These are phyloP conservation scores for Cardamine resedifolia DNA, from an alignment of 345 rosid species.

Conservation along the genomic window DNA sequence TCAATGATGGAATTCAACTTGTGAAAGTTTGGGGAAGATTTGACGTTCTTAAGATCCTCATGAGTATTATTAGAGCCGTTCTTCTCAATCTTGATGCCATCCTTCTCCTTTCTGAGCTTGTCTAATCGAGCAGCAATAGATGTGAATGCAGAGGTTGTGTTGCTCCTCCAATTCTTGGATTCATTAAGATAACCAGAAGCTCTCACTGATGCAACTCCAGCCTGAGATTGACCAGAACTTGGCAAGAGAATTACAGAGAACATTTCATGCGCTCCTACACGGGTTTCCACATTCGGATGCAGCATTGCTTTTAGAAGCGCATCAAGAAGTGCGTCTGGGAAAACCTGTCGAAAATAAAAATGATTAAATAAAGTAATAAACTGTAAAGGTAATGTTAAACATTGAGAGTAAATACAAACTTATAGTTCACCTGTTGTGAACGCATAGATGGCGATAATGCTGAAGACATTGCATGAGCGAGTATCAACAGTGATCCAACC, in stretches of 20 bases:
- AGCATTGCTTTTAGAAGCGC: constrained; percentile 84
- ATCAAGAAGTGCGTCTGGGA: constrained; percentile 79
- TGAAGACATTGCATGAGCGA: constrained; percentile 76
- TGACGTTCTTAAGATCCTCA: constrained; percentile 56
- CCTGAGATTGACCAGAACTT: constrained; percentile 47
- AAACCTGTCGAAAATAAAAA: constrained; percentile 46
- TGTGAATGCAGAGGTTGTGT: constrained; percentile 64
- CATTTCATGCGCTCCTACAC: constrained; percentile 84
- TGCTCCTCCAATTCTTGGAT: constrained; percentile 62
- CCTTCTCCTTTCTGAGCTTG: constrained; percentile 81
- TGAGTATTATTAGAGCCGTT: constrained; percentile 40
- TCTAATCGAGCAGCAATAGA: constrained; percentile 77
- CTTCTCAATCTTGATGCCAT: constrained; percentile 52
- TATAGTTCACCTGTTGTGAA: constrained; percentile 59
- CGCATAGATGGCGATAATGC: constrained; percentile 49
- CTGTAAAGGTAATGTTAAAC: constrained; percentile 4
- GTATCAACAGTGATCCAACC: constrained; percentile 71
- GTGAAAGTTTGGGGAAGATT: constrained; percentile 63
- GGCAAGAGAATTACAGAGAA: constrained; percentile 81
- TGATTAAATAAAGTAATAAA: background rate
- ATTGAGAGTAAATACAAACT: background rate
- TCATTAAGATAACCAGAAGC: constrained; percentile 60
- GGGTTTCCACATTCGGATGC: constrained; percentile 81
- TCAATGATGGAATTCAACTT: constrained; percentile 72
- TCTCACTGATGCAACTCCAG: constrained; percentile 59